Percentiles rank a stretch among this genome's conserved stretches.
Conservation (phyloP, 306 rosid species). For the Medicago arabica region DNA sequence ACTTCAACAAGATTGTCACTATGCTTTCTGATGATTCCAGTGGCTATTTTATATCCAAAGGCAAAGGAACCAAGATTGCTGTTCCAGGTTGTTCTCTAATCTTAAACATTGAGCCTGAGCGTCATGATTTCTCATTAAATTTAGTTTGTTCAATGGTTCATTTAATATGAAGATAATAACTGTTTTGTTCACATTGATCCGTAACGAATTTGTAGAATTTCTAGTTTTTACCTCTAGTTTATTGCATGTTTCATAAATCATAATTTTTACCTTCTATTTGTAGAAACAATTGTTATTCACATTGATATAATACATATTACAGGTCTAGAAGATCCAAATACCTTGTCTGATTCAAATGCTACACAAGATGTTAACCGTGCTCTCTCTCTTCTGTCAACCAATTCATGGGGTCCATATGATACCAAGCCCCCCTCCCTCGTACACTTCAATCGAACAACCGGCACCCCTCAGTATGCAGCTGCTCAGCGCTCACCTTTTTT, state of each 20-base stretch:
- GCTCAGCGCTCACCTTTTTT: constrained; percentile 46
- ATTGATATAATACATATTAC: constrained; percentile 34
- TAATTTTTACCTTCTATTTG: not conserved
- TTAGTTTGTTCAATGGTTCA: constrained; percentile 13
- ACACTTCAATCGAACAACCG: constrained; percentile 34
- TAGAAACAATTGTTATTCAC: constrained; percentile 4
- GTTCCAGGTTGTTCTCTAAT: constrained; percentile 53
- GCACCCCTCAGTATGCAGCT: constrained; percentile 40
- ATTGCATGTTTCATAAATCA: not conserved
- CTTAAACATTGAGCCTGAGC: constrained; percentile 4
- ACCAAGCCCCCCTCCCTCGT: constrained; percentile 50
- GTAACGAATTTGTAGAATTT: not conserved
- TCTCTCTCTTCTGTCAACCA: constrained; percentile 99
- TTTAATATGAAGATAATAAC: not conserved
- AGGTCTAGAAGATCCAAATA: constrained; percentile 68
- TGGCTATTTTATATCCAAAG: constrained; percentile 52
- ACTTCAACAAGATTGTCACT: constrained; percentile 44
- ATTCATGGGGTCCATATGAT: constrained; percentile 63
- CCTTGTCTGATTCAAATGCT: constrained; percentile 47
- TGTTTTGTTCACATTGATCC: not conserved
- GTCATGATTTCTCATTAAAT: not conserved
- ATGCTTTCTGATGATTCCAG: constrained; percentile 52
- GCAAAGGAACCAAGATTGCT: constrained; percentile 47
- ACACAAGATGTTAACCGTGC: constrained; percentile 71
- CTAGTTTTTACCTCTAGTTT: not conserved